Base-by-base conservation (phyloP, 768 basidiomycete genomes). In the Boletus rubropictus region DNA sequence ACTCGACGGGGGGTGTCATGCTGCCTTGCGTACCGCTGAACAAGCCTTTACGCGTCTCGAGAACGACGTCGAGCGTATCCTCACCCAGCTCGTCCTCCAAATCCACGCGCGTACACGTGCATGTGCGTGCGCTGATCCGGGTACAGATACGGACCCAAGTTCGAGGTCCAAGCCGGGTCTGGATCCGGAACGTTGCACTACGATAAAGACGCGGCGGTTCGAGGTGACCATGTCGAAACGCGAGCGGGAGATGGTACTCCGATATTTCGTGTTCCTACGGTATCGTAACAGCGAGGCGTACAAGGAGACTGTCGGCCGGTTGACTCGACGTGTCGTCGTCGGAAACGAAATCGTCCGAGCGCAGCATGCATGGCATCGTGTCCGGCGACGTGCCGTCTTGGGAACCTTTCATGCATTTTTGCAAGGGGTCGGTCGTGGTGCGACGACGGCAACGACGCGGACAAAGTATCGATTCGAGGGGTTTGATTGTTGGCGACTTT, bases 241-340 rank as follows among this genome's bases (percentile, higher is more conserved):
- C 21, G 51, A 52, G 24, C 60, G 72, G 12, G 70, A 73, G 32
- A 58, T 58, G n/a, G 51, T 82, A 2, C 68, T 74, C 9, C 74
- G 72, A 49, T 81, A 75, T 56, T 70, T 81, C 36, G 64, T 74
- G 10, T 80, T 82, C 51, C 62, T 82, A 0, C 72, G 79, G n/a
- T 82, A 78, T 50, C 68, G 80, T 12, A 82, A 82, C 49, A 73
- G 77, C 53, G 60, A 64, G 8, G 69, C 69, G 11, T 82, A 79
- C 52, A 54, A 59, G 20, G 58, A 72, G 37, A 70, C 70, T 10
- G 60, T 78, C 25, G 50, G 38, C 0, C 49, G 56, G 5, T 50
- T 64, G 20, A 67, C 67, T 7, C 53, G 51, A 2, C 54, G 58
- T 4, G 52, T 60, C 40, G 49, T 55, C 35, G 54, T 60, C 7